Conservation (phyloP, 129 eudicot species). For the Scalesia atractyloides region DNA sequence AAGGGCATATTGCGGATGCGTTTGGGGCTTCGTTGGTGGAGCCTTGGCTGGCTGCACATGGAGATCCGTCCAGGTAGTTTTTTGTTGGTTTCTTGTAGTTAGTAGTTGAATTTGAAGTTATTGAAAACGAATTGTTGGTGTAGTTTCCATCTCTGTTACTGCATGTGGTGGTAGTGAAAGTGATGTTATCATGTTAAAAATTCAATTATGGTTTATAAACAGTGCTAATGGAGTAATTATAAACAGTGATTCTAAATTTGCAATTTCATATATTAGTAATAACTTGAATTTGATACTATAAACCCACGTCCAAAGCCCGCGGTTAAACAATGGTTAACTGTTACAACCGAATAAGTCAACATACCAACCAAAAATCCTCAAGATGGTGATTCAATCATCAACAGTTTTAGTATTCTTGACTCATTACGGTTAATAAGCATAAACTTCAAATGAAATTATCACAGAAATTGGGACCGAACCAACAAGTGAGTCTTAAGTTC, state of each 20-base stretch:
- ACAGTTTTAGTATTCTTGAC: neutral
- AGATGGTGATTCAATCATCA: neutral
- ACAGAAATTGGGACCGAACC: constrained; percentile 37
- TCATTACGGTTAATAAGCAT: neutral
- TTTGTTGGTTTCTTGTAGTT: neutral
- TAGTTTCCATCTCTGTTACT: neutral
- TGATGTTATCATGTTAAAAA: no score
- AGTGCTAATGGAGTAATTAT: no score
- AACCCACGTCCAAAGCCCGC: no score
- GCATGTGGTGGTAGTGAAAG: neutral
- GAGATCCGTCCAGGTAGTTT: constrained; percentile 85
- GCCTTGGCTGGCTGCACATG: no score
- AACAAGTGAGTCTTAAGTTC: neutral
- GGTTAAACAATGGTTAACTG: no score
- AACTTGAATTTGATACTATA: neutral
- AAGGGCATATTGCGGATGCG: no score
- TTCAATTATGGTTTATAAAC: no score
- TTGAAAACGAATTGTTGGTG: neutral
- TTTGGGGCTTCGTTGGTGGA: no score
- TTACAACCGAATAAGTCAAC: neutral
- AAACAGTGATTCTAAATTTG: neutral
- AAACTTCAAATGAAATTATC: constrained; percentile 15
- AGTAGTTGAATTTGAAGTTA: constrained; percentile 4
- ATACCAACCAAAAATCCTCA: constrained; percentile 4
- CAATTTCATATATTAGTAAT: neutral